Base-by-base conservation (phyloP, 192 early-diverging fungal species). In the Funneliformis geosporum region DNA sequence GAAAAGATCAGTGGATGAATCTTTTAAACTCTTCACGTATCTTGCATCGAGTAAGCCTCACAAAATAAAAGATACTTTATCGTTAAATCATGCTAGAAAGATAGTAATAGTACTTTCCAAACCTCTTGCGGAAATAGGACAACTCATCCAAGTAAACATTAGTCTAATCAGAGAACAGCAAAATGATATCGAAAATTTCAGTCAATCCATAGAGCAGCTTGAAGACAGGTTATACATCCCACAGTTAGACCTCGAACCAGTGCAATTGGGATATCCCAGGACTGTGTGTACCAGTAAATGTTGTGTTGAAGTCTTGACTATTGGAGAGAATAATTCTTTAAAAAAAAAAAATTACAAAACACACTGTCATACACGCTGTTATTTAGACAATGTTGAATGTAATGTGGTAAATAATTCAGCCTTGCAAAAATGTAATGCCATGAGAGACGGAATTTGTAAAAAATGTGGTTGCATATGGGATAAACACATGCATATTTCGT, bases 301-400 rank as follows among this genome's bases (percentile, higher is more conserved):
- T 44, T 82, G 77, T 14, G 47, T 25, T 25, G 28, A 3, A 38
- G 42, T 78, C 33, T 33, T 33, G 33, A 33, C 33, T 33, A 33
- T 33, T 33, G 33, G 33, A 33, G 33, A 33, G 2, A 33, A 33
- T 33, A 33, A 33, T 33, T 33, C 33, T 23, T 64, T 33, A 14
- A 69, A 79, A 4, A 82, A 78, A 68, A 55, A 60, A 23, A 47
- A 77, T 67, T 81, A 83, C 79, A 78, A 44, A 38, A 73, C 75
- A 68, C 73, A 83, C 40, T 83, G 82, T 55, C 82, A 83, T 79
- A 10, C 28, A 39, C 60, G 55, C 60, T 83, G 82, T 80, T 72
- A 77, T 23, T 69, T 83, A 23, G 28, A 38, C 3, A 66, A 69
- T 60, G 70, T 83, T 62, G 46, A 70, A 27, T 60, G 50, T n/a